Base-by-base conservation (phyloP, 345 rosid genomes). In the Zanthoxylum bungeanum region DNA sequence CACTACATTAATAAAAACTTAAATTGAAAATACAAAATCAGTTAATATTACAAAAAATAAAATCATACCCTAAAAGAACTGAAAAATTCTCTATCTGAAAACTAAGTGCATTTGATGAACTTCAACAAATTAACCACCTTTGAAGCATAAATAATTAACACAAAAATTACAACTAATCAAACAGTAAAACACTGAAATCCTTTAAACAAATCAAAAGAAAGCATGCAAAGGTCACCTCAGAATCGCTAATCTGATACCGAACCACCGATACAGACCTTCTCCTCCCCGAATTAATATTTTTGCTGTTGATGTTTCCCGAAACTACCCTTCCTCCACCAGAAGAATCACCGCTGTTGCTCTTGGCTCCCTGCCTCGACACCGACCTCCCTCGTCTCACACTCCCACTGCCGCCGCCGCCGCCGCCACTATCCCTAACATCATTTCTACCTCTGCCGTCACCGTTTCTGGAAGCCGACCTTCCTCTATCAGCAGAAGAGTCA, bases 251-350 rank as follows among this genome's bases (percentile, higher is more conserved):
- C 67, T 80, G 92, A 68, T 78, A 75, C 24, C 88, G 82, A 60
- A 82, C 93, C 49, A 80, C 91, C 3, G 98, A 94, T 60, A 87
- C 84, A 7, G 98, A 94, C 68, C 93, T 77, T 80, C 91, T 76
- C 77, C 91, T 79, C 76, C 97, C 78, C 46, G 86, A 75, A 68
- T 75, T 82, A 52, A 40, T 71, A 24, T 64, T 75, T n/a, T n/a
- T n/a, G n/a, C n/a, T n/a, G 24, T 76, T 82, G 50, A 76, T 76
- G 50, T 77, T 82, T 24, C 82, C 93, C 19, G 86, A 71, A 68
- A 65, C 65, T 12, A 70, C 75, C 82, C 80, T 84, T 68, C 83
- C 84, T 12, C 79, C 75, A 25, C 75, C 79, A 44, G 82, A 69
- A 37, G 36, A 57, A 33, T 72, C 75, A 56, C 63, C 69, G 33